Base-by-base conservation (phyloP, 352 stramenopile species). In the Pythium folliculosum region DNA sequence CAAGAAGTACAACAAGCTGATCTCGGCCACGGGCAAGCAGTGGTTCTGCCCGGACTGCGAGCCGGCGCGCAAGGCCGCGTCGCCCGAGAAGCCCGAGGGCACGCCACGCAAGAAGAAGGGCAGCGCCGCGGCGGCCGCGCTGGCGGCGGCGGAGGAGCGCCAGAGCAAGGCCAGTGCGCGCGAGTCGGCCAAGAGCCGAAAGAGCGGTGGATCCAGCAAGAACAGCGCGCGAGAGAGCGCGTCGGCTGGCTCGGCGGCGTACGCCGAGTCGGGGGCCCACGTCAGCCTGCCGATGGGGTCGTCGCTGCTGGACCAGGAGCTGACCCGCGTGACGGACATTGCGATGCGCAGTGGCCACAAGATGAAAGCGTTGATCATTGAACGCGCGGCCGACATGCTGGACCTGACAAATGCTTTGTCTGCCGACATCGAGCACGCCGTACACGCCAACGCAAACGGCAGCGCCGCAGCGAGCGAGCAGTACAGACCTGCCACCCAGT, bases 21-120 rank as follows among this genome's bases (percentile, higher is more conserved):
- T 87, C 54, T 79, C 80, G 32, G 72, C 77, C 49, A 73, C 70
- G 21, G 77, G 77, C 58, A 88, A 90, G 37, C 85, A 94, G 58
- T 95, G 87, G 87, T 83, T 82, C 66, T 95, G 87, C 62, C 84
- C 82, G 0, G 87, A 95, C 37, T 95, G 87, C 54, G 87, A 95
- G 57, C 76, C 82, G 19, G 70, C 60, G 32, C 76, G 73, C 51
- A 66, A 67, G 23, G 45, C 55, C 6, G 43, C 60, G 16, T 65
- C 58, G 35, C 72, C 70, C 16, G 84, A 93, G 25, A 80, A 78
- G 47, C 52, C 63, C 22, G 63, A 64, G 1, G 37, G 17, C 49
- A 77, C 44, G 25, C 82, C 78, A 7, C 76, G 73, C 47, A 72
- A 77, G 53, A 70, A 73, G 60, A 74, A 74, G 49, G 40, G 48